phyloP scores from a whole-genome alignment of 306 rosid species.

The Betula pendula region DNA sequence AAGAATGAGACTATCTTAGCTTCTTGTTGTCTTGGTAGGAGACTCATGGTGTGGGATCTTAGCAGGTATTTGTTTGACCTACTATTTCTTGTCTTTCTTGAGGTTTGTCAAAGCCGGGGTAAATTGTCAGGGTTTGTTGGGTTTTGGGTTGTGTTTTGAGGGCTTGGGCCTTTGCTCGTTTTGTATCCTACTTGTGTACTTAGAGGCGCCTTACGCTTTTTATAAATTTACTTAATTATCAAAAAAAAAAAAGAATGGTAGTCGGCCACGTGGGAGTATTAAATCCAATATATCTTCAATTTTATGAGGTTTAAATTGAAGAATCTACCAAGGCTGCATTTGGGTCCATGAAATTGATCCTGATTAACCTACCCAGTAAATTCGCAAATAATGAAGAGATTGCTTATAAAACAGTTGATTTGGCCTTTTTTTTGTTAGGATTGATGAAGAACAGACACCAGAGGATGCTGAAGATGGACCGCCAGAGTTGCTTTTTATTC shows the following conservation, averaged over 20 bases:
- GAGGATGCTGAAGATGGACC: slow-evolving; percentile 99
- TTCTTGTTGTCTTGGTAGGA: slow-evolving; percentile 94
- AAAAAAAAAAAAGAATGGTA: too few species aligned
- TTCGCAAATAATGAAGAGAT: neutral
- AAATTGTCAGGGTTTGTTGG: too few species aligned
- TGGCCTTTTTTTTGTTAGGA: slow-evolving; percentile 42
- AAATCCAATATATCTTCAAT: neutral
- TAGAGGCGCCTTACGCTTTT: too few species aligned
- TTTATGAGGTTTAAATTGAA: neutral
- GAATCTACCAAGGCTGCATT: too few species aligned
- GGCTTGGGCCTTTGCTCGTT: too few species aligned
- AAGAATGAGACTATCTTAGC: slow-evolving; percentile 96
- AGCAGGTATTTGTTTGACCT: slow-evolving; percentile 70
- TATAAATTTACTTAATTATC: too few species aligned
- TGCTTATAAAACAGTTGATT: neutral
- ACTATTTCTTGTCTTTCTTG: slow-evolving; percentile 17
- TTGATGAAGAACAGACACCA: slow-evolving; percentile 93
- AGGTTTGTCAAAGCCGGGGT: neutral
- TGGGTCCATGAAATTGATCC: too few species aligned
- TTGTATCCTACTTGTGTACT: too few species aligned
- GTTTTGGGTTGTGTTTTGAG: too few species aligned
- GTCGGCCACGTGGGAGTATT: neutral
- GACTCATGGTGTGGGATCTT: slow-evolving; percentile 99
- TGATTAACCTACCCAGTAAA: neutral
- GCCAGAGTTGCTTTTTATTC: slow-evolving; percentile 92